phyloP scores from a whole-genome alignment of 1,284 basidiomycete genomes.

The Takashimella tepidaria region DNA sequence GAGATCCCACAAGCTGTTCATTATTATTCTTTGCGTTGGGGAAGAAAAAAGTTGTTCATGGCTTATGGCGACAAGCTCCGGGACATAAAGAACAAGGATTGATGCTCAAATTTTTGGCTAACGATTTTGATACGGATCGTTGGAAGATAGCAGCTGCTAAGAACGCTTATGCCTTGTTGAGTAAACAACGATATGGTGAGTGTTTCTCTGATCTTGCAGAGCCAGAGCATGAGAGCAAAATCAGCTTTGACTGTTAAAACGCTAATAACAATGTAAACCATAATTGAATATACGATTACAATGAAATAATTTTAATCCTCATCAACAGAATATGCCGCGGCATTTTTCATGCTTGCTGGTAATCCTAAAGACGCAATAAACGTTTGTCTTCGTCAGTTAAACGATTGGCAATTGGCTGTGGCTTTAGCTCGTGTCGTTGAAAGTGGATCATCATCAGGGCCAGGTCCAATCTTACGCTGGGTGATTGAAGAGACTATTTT shows the following conservation, averaged over 20 bases:
- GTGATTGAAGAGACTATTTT: constrained; percentile 71
- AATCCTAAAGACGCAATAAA: constrained; percentile 86
- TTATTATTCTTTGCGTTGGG: constrained; percentile 92
- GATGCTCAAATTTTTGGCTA: constrained; percentile 89
- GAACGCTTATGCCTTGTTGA: constrained; percentile 89
- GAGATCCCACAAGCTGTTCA: constrained; percentile 84
- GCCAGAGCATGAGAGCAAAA: no score
- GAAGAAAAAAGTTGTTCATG: constrained; percentile 84
- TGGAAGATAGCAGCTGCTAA: constrained; percentile 94
- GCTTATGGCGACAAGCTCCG: constrained; percentile 89
- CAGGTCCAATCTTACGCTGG: constrained; percentile 68
- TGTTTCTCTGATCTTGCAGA: no score
- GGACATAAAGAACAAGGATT: constrained; percentile 85
- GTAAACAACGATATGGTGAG: constrained; percentile 86
- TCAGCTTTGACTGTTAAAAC: no score
- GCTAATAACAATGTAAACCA: no score
- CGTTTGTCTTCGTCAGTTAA: constrained; percentile 80
- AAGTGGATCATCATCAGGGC: constrained; percentile 66
- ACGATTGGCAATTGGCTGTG: constrained; percentile 84
- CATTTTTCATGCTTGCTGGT: constrained; percentile 91
- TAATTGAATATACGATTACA: constrained; percentile 2
- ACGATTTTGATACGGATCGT: constrained; percentile 78
- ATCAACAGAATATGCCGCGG: constrained; percentile 80
- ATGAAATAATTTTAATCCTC: background rate
- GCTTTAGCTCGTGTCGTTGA: constrained; percentile 80